phyloP scores from a whole-genome alignment of 257 asterid genomes.

The Solanum okadae region DNA sequence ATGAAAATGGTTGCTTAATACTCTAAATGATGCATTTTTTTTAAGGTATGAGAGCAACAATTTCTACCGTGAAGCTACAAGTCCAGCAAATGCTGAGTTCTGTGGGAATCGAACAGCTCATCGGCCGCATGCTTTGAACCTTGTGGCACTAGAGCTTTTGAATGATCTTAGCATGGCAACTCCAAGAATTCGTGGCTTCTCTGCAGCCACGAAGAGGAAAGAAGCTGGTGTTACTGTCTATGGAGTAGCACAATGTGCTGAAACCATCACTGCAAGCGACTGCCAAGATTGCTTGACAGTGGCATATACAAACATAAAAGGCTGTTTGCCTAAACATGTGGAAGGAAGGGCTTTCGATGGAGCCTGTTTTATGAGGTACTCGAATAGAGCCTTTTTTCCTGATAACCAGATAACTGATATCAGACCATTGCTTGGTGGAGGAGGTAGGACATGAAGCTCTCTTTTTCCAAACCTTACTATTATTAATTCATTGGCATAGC shows the following conservation, averaged over 20 bases:
- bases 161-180: constrained; percentile 54
- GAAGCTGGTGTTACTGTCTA: constrained; percentile 18
- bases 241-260: constrained; percentile 76
- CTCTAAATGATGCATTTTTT: neutral
- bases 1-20: neutral
- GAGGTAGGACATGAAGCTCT: neutral
- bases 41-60: constrained; percentile 69
- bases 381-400: constrained; percentile 44
- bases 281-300: constrained; percentile 65
- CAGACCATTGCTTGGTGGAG: constrained; percentile 41
- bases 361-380: constrained; percentile 71
- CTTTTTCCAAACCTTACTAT: neutral
- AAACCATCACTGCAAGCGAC: constrained; percentile 37
- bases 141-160: constrained; percentile 24
- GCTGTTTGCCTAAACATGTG: constrained; percentile 49
- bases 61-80: constrained; percentile 57
- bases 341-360: constrained; percentile 74
- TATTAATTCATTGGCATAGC: neutral
- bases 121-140: constrained; percentile 30
- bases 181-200: constrained; percentile 44
- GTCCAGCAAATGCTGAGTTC: constrained; percentile 47
- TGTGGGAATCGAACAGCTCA: constrained; percentile 56
- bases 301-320: constrained; percentile 41
- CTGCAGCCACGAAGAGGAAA: constrained; percentile 39
- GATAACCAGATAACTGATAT: constrained; percentile 50